phyloP scores from a whole-genome alignment of 441 rosid species.

The Gossypium schwendimanii region DNA sequence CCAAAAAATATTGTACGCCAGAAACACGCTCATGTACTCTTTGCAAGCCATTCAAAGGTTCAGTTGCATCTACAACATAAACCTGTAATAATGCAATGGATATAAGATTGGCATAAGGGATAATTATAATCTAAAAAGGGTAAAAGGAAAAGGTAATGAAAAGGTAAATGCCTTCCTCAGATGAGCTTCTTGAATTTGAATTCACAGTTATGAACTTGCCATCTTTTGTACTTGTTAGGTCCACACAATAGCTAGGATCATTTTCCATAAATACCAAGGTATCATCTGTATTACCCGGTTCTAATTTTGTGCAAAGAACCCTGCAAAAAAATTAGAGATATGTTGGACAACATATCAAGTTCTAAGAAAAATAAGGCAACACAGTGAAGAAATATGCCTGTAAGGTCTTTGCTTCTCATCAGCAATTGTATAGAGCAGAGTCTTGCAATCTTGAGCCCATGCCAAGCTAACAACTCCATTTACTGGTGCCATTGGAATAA shows the following conservation, averaged over 20 bases:
- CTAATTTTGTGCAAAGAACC: conserved; percentile 60
- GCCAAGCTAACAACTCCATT: conserved; percentile 79
- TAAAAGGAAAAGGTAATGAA: conserved; percentile 18
- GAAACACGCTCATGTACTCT: conserved; percentile 54
- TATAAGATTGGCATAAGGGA: conserved; percentile 18
- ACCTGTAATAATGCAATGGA: conserved; percentile 43
- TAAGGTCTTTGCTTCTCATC: conserved; percentile 72
- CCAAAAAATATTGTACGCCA: conserved; percentile 67
- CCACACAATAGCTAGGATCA: conserved; percentile 76
- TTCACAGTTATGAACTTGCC: conserved; percentile 91
- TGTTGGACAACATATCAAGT: conserved; percentile 16
- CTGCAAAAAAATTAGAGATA: conserved; percentile 31
- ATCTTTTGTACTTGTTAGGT: conserved; percentile 83
- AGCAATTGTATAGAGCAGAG: conserved; percentile 59
- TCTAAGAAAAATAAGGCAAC: background rate
- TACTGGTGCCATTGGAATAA: conserved; percentile 42
- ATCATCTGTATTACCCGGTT: conserved; percentile 37
- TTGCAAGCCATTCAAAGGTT: conserved; percentile 44
- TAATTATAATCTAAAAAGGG: background rate
- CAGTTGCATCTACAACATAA: conserved; percentile 52
- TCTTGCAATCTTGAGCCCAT: conserved; percentile 72
- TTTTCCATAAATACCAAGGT: conserved; percentile 43
- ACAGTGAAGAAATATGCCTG: conserved; percentile 36
- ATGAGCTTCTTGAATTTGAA: conserved; percentile 89
- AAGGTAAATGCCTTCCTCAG: conserved; percentile 71